Evolutionary conservation across 108 stramenopile genomes (phyloP), one percentile per base, ranked within the genome.

Genomic region (Cyclotella atomus): DNA sequence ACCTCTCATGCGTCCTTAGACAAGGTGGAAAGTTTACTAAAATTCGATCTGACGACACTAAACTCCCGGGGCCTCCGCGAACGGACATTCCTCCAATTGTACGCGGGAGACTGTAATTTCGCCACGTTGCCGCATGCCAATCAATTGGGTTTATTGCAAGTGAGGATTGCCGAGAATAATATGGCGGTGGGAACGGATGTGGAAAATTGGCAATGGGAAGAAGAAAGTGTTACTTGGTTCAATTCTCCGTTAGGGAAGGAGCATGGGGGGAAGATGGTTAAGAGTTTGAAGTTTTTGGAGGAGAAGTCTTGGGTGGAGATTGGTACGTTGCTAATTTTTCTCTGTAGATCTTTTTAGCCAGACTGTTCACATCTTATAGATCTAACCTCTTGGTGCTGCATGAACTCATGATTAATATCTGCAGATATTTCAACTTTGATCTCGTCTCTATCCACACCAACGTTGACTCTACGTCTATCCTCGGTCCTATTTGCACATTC

Each of bases 221-320:
- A 57, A 30, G 56, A 57, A 19, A 57, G 29, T 30, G 56, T 57
- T 30, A 32, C 56, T 12, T 57, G 56, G 56, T 57, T 30, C 20
- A 57, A 57, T 57, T 28, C 56, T 57, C 56, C 56, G 1, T 29
- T 7, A 30, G 12, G 12, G 28, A 57, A 32, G 29, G 4, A 57
- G 30, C 3, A 15, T 28, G 30, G 56, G 10, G 56, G 30, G 56
- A 57, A 57, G 29, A 57, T 57, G 10, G 56, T 57, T 2, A 57
- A 32, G 56, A 28, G 29, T 17, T 57, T 57, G 30, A 30, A 30
- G 12, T 10, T 32, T 30, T 57, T 57, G 29, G n/a, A 0, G 10
- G 56, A 30, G 1, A 12, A 30, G 28, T 0, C 17, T 1, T 57
- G 56, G 56, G 1, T 57, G 30, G 56, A 57, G 29, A 32, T 57